Evolutionary conservation across 1,139 yeast genomes (phyloP), one percentile per base, ranked within the genome.

Genomic region (Nakaseomyces glabratus): DNA sequence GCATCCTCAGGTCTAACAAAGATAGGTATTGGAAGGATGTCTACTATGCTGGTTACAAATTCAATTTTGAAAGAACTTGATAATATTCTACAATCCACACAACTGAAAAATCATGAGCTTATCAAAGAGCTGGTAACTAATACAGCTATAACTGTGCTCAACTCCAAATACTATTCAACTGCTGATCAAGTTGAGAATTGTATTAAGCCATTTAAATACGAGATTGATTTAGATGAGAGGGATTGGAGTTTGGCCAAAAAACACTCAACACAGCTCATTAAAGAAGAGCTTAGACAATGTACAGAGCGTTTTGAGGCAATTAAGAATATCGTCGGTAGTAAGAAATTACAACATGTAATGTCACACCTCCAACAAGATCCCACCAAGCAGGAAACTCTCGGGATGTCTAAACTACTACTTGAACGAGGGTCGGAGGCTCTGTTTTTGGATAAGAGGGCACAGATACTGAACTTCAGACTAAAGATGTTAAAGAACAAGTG

Each of bases 151-250:
- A 66, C 77, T 15, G 95, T 93, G 2, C 64, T 93, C 42, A 75
- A 78, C 42, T 65, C 82, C 24, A 75, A 90, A 44, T 90, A 73
- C 55, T 85, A 80, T 46, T 80, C 95, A 1, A 90, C 98, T 0
- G 93, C 98, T 0, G 98, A 93, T 56, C 98, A 93, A 57, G 98
- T 93, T 11, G 99, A 93, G 54, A 93, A 90, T 58, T 88, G 97
- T 62, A 88, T 93, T 52, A 93, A 93, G 58, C 98, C 98, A 2
- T 90, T 80, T 62, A 93, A 93, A 60, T 90, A 90, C 58, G 98
- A 93, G 55, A 88, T 93, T 42, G 98, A 93, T 55, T 73, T 90
- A 31, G 98, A 90, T 52, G 95, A 86, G 51, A 69, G 95, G 29
- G 98, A 93, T 56, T 93, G 99, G 99, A 63, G 68, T 24, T 57